Evolutionary conservation across 345 rosid species (phyloP).

Genomic region (Corymbia maculata): DNA sequence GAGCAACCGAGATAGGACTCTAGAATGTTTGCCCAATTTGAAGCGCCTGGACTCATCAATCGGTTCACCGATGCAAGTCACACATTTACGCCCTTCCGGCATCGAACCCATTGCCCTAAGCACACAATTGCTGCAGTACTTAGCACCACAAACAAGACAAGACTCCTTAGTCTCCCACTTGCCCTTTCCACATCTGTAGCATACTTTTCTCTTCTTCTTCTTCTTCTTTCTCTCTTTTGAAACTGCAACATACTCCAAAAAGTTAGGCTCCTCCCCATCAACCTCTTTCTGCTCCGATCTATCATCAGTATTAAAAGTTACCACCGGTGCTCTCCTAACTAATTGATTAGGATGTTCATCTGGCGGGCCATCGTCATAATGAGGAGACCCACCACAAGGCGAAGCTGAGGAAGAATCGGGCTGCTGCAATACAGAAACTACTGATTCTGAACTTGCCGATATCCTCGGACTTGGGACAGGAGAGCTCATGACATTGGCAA

Average conservation of each 20-base stretch:
- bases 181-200: conserved; percentile 75
- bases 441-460: conserved; percentile 89
- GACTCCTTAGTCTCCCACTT: conserved; percentile 97
- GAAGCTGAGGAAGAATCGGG: conserved; percentile 82
- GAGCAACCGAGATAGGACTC: conserved; percentile 68
- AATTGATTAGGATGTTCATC: conserved; percentile 23
- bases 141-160: conserved; percentile 87
- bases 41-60: conserved; percentile 81
- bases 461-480: conserved; percentile 67
- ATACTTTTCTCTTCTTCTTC: conserved; percentile 50
- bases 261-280: conserved; percentile 34
- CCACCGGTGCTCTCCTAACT: conserved; percentile 50
- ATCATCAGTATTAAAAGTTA: conserved; percentile 61
- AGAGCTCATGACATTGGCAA: conserved; percentile 49
- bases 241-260: conserved; percentile 46
- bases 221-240: conserved; percentile 55
- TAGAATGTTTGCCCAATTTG: conserved; percentile 70
- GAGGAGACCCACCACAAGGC: conserved; percentile 62
- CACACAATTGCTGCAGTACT: conserved; percentile 87
- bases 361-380: conserved; percentile 29
- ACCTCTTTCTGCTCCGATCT: conserved; percentile 37
- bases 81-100: conserved; percentile 99
- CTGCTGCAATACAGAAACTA: conserved; percentile 86
- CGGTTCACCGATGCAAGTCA: conserved; percentile 68
- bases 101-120: conserved; percentile 99